These are phyloP conservation scores for Plenodomus biglobosus DNA, from an alignment of 2,329 filamentous ascomycete species.

Conservation along the genomic window DNA sequence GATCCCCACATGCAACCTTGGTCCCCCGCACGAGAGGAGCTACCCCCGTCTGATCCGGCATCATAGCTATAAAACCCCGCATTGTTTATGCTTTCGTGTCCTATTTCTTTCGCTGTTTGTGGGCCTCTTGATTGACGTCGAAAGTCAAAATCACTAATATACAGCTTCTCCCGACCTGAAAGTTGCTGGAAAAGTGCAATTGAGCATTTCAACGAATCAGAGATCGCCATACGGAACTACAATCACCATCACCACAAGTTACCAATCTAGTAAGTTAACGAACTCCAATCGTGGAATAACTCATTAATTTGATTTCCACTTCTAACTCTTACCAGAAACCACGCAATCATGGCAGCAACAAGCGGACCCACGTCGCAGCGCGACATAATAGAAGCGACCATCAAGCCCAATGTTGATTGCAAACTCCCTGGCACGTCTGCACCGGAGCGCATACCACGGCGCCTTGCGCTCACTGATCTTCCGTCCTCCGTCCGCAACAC, in stretches of 20 bases:
- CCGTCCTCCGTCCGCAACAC: constrained; percentile 35
- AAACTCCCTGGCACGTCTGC: constrained; percentile 1
- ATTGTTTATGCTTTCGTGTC: background rate
- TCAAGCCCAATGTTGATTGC: constrained; percentile 12
- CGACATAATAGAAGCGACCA: constrained; percentile 38
- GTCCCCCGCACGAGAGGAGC: constrained; percentile 22
- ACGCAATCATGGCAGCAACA: constrained; percentile 1
- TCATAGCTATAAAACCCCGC: constrained; percentile 32
- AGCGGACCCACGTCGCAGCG: constrained; percentile 23
- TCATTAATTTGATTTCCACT: background rate
- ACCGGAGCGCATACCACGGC: constrained; percentile 31
- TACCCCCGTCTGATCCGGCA: background rate
- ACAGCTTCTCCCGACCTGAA: background rate
- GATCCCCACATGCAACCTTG: constrained; percentile 28
- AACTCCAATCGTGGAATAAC: background rate
- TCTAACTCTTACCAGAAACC: background rate
- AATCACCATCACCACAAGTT: background rate
- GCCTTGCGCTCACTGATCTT: constrained; percentile 24
- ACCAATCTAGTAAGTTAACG: background rate
- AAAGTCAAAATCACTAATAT: background rate
- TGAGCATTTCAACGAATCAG: background rate
- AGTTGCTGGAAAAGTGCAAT: background rate
- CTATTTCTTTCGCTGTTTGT: background rate
- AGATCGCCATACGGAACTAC: background rate
- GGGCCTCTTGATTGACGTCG: background rate